phyloP scores from a whole-genome alignment of 192 early-diverging fungal genomes.

The Podila epigama region DNA sequence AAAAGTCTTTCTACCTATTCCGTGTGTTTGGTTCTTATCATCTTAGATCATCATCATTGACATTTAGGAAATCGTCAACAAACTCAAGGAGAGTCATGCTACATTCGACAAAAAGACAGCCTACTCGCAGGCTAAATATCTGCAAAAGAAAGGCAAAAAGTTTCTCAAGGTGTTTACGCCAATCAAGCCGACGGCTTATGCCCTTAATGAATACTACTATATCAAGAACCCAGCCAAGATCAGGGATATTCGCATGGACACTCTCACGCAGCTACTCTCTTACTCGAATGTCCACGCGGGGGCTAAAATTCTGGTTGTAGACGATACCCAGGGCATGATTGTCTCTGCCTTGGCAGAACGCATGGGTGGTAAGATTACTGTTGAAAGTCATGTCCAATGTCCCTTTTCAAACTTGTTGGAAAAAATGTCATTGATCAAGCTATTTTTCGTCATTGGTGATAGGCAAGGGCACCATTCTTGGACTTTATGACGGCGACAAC shows the following conservation, averaged over 20 bases:
- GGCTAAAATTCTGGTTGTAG: constrained; percentile 79
- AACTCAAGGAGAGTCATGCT: constrained; percentile 81
- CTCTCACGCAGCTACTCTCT: constrained; percentile 89
- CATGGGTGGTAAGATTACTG: constrained; percentile 60
- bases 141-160: constrained; percentile 86
- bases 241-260: constrained; percentile 84
- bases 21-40: background rate
- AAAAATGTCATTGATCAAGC: background rate
- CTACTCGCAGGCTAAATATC: constrained; percentile 95
- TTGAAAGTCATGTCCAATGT: constrained; percentile 10
- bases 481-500: constrained; percentile 77
- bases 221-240: constrained; percentile 82
- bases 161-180: constrained; percentile 86
- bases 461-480: constrained; percentile 70
- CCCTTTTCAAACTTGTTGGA: background rate
- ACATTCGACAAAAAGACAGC: constrained; percentile 94
- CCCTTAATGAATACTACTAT: constrained; percentile 81
- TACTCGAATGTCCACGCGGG: constrained; percentile 81
- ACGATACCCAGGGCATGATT: constrained; percentile 92
- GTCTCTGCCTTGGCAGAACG: constrained; percentile 83
- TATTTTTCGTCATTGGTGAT: background rate
- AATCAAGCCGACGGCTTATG: constrained; percentile 76
- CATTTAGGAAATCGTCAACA: constrained; percentile 75
- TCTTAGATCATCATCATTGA: background rate
- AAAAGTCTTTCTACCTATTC: background rate